These are phyloP conservation scores for Pezicula rhizophila DNA, from an alignment of 2,329 filamentous ascomycete genomes.

Conservation along the genomic window DNA sequence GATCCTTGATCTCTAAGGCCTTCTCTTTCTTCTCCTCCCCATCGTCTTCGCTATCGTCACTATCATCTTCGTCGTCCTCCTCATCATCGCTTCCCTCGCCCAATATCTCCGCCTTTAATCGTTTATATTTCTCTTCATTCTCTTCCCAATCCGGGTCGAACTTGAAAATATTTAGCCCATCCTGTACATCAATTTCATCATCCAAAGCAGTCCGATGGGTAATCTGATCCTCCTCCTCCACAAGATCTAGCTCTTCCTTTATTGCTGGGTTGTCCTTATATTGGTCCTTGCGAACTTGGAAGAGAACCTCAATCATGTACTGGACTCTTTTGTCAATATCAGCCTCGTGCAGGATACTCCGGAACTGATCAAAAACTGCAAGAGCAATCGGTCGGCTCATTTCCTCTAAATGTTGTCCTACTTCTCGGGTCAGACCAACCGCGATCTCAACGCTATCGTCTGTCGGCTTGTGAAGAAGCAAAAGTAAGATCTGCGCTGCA, in stretches of 20 bases:
- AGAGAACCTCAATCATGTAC: constrained; percentile 97
- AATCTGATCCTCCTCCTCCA: constrained; percentile 97
- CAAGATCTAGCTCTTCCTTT: constrained; percentile 86
- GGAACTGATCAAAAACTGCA: constrained; percentile 91
- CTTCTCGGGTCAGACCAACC: constrained; percentile 85
- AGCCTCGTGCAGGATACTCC: constrained; percentile 90
- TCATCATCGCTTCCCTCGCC: constrained; percentile 88
- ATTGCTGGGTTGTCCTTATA: constrained; percentile 93
- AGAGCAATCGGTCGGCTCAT: constrained; percentile 87
- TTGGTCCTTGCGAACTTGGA: constrained; percentile 91
- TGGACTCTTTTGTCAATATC: constrained; percentile 98
- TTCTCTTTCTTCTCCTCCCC: constrained; percentile 74
- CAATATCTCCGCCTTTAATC: constrained; percentile 86
- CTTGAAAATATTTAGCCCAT: constrained; percentile 92
- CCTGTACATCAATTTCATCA: constrained; percentile 77
- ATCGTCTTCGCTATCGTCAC: constrained; percentile 60
- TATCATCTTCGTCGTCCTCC: constrained; percentile 57
- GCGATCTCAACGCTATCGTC: constrained; percentile 98
- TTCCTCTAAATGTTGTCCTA: constrained; percentile 89
- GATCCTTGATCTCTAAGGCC: constrained; percentile 93
- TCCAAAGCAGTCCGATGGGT: constrained; percentile 81
- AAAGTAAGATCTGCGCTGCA: constrained; percentile 82
- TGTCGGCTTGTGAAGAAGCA: constrained; percentile 91
- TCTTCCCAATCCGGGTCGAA: constrained; percentile 85
- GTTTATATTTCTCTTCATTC: constrained; percentile 84